Base-by-base conservation (phyloP, 495 filamentous ascomycete genomes). In the Cetradonia linearis region DNA sequence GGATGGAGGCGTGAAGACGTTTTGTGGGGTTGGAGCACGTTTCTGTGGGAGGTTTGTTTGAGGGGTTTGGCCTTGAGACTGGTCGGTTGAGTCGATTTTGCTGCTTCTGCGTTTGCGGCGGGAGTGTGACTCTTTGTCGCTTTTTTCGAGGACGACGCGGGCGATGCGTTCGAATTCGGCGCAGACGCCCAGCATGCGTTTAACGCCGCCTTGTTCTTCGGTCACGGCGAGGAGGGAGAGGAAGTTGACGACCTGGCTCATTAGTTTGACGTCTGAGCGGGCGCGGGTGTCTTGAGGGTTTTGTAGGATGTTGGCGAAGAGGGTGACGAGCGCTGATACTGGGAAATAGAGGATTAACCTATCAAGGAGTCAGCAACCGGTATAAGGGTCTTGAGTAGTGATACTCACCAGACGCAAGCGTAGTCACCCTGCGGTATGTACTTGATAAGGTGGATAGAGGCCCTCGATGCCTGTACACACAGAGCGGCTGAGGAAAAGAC, bases 281-380 rank as follows among this genome's bases (percentile, higher is more conserved):
- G 92, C 90, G 36, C 90, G 85, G 7, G 84, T 80, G 69, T 98
- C 93, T 62, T 88, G 85, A 0, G 94, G 94, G 63, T 97, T 97
- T 70, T 98, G 94, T 5, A 98, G 76, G 58, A 98, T 93, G 69
- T 97, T 96, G 56, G 91, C 93, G 68, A 98, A 98, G 31, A 98
- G 77, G 3, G 93, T 98, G 5, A 98, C 89, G 14, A 97, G 80
- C 13, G 93, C 88, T 3, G 94, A 96, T 18, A 98, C 91, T 6
- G 93, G 93, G 73, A 93, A 98, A 73, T 98, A 98, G 40, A 98
- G 77, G 68, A 96, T 89, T 65, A 98, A 81, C 91, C 91, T 95
- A 59, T 55, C 57, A 65, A 18, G 5, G 11, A 9, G 18, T 65
- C 33, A 60, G 44, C 27, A 38, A 23, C 23, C 30, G 40, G 46